Evolutionary conservation across 2,329 filamentous ascomycete species (phyloP).

Genomic region (Reticulascus tulasneorum): DNA sequence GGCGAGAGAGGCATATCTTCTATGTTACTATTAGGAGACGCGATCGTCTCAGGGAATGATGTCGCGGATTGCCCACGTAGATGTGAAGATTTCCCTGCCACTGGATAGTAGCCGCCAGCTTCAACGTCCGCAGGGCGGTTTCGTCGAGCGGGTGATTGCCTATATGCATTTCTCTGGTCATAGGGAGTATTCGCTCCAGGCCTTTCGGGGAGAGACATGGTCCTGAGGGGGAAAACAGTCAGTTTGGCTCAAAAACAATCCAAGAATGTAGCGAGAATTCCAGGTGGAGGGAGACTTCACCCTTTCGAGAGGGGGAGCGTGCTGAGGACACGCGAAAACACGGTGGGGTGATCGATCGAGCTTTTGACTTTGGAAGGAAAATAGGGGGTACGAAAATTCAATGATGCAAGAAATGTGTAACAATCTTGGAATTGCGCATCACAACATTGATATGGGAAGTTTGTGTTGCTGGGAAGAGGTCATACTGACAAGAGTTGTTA

Average conservation of each 20-base stretch:
- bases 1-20: constrained; percentile 54
- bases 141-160: constrained; percentile 65
- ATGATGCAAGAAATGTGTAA: not conserved
- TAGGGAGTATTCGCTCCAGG: constrained; percentile 60
- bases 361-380: no score
- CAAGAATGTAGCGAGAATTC: not conserved
- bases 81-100: constrained; percentile 39
- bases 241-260: constrained; percentile 7
- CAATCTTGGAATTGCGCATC: not conserved
- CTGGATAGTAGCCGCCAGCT: constrained; percentile 49
- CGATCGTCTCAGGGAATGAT: constrained; percentile 56
- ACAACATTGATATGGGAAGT: not conserved
- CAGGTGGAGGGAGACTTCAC: constrained; percentile 12
- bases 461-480: constrained; percentile 5
- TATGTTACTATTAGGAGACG: constrained; percentile 50
- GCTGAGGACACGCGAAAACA: constrained; percentile 5
- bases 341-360: constrained; percentile 4
- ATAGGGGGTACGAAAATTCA: no score
- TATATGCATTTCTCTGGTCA: constrained; percentile 61
- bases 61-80: constrained; percentile 54
- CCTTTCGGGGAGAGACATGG: constrained; percentile 61
- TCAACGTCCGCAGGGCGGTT: constrained; percentile 67
- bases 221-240: constrained; percentile 25
- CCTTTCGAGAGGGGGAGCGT: constrained; percentile 13
- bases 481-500: constrained; percentile 16